Conservation (phyloP, 2,329 filamentous ascomycete species). For the Gnomoniopsis sp. region DNA sequence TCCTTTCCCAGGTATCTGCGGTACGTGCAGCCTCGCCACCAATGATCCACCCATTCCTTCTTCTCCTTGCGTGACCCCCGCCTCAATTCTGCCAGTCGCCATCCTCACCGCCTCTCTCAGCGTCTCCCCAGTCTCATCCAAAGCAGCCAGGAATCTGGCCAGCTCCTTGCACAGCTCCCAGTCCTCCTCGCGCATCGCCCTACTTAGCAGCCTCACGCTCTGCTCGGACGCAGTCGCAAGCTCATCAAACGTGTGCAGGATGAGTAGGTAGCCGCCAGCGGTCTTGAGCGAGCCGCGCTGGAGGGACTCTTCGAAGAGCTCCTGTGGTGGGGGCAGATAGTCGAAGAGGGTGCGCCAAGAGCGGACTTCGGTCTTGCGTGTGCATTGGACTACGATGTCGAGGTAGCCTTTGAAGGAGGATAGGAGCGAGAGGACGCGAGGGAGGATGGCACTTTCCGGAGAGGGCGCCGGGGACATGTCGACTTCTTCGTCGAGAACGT, state of each 20-base stretch:
- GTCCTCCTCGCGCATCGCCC: constrained; percentile 80
- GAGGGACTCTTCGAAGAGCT: constrained; percentile 90
- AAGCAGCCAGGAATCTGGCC: constrained; percentile 87
- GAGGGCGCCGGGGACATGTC: constrained; percentile 59
- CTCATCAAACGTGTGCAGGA: constrained; percentile 80
- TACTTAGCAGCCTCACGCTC: constrained; percentile 73
- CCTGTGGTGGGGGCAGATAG: constrained; percentile 83
- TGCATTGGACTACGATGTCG: constrained; percentile 94
- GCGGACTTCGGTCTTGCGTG: constrained; percentile 90
- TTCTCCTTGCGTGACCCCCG: constrained; percentile 31
- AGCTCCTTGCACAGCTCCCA: constrained; percentile 97
- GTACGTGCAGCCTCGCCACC: constrained; percentile 26
- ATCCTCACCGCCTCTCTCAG: constrained; percentile 68
- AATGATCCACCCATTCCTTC: constrained; percentile 29
- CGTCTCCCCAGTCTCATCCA: constrained; percentile 82
- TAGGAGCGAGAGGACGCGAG: constrained; percentile 59
- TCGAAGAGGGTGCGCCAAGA: constrained; percentile 94
- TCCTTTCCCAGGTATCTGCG: constrained; percentile 20
- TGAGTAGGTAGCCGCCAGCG: constrained; percentile 91
- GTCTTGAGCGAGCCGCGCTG: constrained; percentile 86
- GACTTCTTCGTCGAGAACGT: constrained; percentile 91
- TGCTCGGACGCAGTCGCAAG: constrained; percentile 68
- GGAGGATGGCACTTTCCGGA: constrained; percentile 62
- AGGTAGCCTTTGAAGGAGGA: constrained; percentile 82
- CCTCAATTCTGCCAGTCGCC: constrained; percentile 41